phyloP scores from a whole-genome alignment of 805 yeast species.

The Babjeviella inositovora region DNA sequence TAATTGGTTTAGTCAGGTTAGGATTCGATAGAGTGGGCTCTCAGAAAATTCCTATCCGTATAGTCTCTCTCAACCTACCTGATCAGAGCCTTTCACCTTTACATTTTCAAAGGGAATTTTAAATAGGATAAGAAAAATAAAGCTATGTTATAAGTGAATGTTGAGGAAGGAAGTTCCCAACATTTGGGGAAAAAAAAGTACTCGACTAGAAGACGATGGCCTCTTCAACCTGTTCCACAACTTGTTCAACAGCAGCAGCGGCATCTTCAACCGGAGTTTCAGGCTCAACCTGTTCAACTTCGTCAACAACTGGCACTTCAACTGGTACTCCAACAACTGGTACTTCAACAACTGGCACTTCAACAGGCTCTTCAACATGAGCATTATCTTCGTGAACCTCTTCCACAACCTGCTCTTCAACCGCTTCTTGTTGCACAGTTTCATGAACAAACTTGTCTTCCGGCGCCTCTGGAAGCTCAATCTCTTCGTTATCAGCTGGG shows the following conservation, averaged over 20 bases:
- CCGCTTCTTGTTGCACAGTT: not conserved
- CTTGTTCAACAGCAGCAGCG: not conserved
- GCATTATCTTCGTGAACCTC: not conserved
- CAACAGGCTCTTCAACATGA: slow-evolving; percentile 1
- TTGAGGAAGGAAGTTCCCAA: too few species aligned
- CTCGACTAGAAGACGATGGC: too few species aligned
- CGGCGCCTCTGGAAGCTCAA: slow-evolving; percentile 1
- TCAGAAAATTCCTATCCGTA: too few species aligned
- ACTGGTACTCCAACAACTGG: not conserved
- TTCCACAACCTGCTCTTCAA: slow-evolving; percentile 1
- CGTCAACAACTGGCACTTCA: slow-evolving; percentile 1
- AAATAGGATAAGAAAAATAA: too few species aligned
- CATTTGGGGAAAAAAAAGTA: too few species aligned
- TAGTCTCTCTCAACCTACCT: too few species aligned
- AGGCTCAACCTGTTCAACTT: not conserved
- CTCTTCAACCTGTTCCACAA: too few species aligned
- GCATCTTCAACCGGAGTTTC: slow-evolving; percentile 1
- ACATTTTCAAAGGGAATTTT: too few species aligned
- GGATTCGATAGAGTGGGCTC: too few species aligned
- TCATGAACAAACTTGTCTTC: not conserved
- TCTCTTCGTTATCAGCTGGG: slow-evolving; percentile 1
- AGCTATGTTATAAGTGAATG: too few species aligned
- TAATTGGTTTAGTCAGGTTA: too few species aligned
- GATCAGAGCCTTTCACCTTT: too few species aligned
- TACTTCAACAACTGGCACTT: slow-evolving; percentile 1